Percentiles rank a stretch among this genome's conserved stretches.
phyloP scores from a whole-genome alignment of 1,139 yeast genomes.

The Komagataea norvegica region DNA sequence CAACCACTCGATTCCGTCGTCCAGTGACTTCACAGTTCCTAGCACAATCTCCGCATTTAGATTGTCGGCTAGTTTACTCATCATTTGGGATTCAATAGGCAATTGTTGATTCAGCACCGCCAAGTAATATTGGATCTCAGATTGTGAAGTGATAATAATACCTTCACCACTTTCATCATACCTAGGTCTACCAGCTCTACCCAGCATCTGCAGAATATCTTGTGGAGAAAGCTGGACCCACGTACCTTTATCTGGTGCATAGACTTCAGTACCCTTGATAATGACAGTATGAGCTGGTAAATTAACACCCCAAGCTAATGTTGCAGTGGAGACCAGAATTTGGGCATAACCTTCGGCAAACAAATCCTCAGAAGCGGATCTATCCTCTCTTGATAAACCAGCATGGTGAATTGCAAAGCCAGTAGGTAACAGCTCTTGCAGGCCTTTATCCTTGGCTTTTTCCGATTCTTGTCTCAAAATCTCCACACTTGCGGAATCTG shows the following conservation, averaged over 20 bases:
- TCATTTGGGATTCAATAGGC: conserved; percentile 87
- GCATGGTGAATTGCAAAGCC: conserved; percentile 97
- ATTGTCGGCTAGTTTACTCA: conserved; percentile 64
- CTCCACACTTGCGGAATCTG: conserved; percentile 52
- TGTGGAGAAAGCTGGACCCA: conserved; percentile 93
- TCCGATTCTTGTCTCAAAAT: conserved; percentile 62
- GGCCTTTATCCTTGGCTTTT: conserved; percentile 45
- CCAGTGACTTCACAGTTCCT: conserved; percentile 57
- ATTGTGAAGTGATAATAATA: conserved; percentile 82
- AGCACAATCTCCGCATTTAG: conserved; percentile 84
- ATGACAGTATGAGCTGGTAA: conserved; percentile 96
- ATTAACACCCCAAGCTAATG: conserved; percentile 98
- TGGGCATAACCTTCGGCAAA: conserved; percentile 84
- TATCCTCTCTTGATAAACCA: conserved; percentile 69
- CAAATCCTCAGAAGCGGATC: conserved; percentile 75
- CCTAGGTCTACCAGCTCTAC: conserved; percentile 96
- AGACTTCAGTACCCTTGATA: conserved; percentile 91
- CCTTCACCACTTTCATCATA: conserved; percentile 94
- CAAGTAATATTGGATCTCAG: conserved; percentile 81
- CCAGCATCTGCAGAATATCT: conserved; percentile 91
- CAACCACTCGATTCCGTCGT: conserved; percentile 77
- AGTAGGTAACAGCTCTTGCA: conserved; percentile 55
- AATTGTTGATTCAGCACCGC: conserved; percentile 86
- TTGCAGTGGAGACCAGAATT: conserved; percentile 88
- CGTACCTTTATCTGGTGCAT: conserved; percentile 82